Percentiles rank a stretch among this genome's conserved stretches.
Conservation (phyloP, 2,329 filamentous ascomycete species). For the Clonostachys solani region DNA sequence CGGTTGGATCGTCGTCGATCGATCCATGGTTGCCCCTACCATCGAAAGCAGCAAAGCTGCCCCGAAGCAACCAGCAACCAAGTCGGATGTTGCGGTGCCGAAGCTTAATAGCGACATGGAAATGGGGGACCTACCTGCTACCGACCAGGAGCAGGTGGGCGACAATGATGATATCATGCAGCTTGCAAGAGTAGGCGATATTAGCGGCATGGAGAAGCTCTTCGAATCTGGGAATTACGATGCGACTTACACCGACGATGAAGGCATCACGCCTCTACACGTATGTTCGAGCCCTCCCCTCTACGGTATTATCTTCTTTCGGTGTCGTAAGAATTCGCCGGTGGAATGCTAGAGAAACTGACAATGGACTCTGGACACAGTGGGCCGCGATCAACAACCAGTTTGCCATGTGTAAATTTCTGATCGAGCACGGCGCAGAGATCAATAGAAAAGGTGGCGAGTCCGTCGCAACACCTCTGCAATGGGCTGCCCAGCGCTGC, state of each 20-base stretch:
- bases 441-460: slow-evolving; percentile 96
- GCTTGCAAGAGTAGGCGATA: slow-evolving; percentile 81
- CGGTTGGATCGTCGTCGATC: no score
- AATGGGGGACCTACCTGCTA: slow-evolving; percentile 42
- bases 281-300: slow-evolving; percentile 45
- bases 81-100: slow-evolving; percentile 46
- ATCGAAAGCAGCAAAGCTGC: slow-evolving; percentile 23
- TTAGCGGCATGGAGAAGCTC: slow-evolving; percentile 81
- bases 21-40: slow-evolving; percentile 3
- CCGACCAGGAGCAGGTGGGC: not conserved
- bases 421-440: slow-evolving; percentile 79
- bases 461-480: slow-evolving; percentile 86
- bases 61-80: slow-evolving; percentile 51
- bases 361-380: slow-evolving; percentile 37
- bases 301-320: not conserved
- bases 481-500: slow-evolving; percentile 96
- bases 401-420: slow-evolving; percentile 93
- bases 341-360: no score
- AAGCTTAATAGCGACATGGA: slow-evolving; percentile 55
- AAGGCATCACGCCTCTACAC: slow-evolving; percentile 94
- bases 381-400: slow-evolving; percentile 99
- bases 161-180: slow-evolving; percentile 86
- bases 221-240: slow-evolving; percentile 80
- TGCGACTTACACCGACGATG: slow-evolving; percentile 79
- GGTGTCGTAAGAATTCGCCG: no score